Evolutionary conservation across 331 rosid species (phyloP), one percentile per base, ranked within the genome.

Genomic region (Quercus phellos): DNA sequence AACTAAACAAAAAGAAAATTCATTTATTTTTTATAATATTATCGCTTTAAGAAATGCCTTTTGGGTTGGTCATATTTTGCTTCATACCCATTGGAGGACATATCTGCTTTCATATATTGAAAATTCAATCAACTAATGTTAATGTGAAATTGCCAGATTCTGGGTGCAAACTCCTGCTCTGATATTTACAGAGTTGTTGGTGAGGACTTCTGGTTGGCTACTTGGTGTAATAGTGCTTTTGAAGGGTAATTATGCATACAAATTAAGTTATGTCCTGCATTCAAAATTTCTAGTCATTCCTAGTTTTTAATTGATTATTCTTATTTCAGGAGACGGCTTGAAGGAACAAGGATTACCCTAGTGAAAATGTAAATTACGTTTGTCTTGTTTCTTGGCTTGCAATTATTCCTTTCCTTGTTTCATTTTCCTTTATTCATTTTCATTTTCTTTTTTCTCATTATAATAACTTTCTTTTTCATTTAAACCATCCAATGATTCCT

Each of bases 211-310:
- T 92, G 98, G 97, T 72, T 86, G 75, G 84, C 97, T 76, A 92
- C 97, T 42, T 87, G 95, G 97, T 94, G 98, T 90, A 85, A 83
- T 85, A 94, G 98, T 85, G 97, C 91, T 70, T 78, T 84, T 83
- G 93, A 90, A 87, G 97, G 89, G 98, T 94, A 88, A 83, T 80
- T 59, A 27, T 64, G 51, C 70, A 17, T 75, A 58, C 38, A 74
- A 29, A 42, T 14, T 59, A 27, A 60, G 51, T 68, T 42, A 35
- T 77, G 34, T 70, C 32, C 55, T 55, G 67, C 74, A 74, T 72
- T 59, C 73, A 26, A 63, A 67, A 68, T 66, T 56, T 77, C 51
- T 64, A 78, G 24, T 24, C 74, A 70, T 43, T 64, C 81, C 83
- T 77, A 80, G 55, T 73, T 80, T 82, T 73, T 69, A 55, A 71